Percentiles rank a stretch among this genome's conserved stretches.
phyloP scores from a whole-genome alignment of 768 basidiomycete genomes.

The Lactarius hatsudake region DNA sequence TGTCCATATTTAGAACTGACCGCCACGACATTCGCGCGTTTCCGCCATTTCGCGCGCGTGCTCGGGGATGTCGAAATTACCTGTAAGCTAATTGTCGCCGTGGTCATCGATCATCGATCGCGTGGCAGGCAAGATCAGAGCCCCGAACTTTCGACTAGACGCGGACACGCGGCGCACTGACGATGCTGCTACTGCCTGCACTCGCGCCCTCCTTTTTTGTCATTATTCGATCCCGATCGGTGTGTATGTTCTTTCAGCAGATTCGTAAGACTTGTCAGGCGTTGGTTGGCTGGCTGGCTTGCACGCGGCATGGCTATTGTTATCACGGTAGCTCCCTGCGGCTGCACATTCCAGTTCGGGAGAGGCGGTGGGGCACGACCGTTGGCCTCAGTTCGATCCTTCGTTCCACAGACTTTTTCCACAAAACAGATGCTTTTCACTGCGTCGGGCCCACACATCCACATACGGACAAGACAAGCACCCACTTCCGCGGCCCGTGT shows the following conservation, averaged over 20 bases:
- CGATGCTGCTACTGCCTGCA: neutral
- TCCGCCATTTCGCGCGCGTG: neutral
- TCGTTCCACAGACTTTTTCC: neutral
- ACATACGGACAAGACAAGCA: neutral
- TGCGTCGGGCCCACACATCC: neutral
- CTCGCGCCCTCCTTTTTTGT: neutral
- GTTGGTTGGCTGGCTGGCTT: neutral
- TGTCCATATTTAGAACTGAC: neutral
- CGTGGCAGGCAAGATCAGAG: neutral
- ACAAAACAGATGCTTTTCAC: neutral
- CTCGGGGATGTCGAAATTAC: neutral
- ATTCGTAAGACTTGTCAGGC: neutral
- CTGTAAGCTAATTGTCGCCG: neutral
- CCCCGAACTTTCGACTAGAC: neutral
- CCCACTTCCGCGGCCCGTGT: neutral
- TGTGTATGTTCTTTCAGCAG: neutral
- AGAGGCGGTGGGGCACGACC: neutral
- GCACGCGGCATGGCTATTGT: neutral
- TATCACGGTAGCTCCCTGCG: neutral
- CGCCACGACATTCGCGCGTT: no score
- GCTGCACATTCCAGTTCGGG: neutral
- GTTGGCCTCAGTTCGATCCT: neutral
- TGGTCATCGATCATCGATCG: neutral
- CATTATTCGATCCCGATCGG: neutral
- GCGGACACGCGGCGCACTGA: neutral